Evolutionary conservation across 257 asterid genomes (phyloP).

Genomic region (Penstemon newberryi): DNA sequence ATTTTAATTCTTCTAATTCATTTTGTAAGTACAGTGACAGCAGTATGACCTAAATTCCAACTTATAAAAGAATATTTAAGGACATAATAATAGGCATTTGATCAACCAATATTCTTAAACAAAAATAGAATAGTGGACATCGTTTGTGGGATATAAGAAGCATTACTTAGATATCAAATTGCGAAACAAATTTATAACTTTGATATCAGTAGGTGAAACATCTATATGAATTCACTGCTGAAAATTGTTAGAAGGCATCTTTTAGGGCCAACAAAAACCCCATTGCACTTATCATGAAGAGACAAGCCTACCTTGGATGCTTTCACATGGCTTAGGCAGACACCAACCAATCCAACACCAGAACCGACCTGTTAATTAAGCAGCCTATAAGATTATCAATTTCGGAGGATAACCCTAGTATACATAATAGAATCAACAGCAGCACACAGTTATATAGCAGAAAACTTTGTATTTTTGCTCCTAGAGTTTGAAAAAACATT

Average conservation of each 20-base stretch:
- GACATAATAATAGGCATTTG: no score
- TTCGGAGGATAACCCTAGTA: background rate
- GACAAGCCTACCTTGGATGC: constrained; percentile 65
- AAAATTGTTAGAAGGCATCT: background rate
- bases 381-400: constrained; percentile 10
- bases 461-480: background rate
- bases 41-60: no score
- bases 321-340: constrained; percentile 73
- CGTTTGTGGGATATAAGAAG: background rate
- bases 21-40: no score
- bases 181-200: background rate
- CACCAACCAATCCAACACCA: constrained; percentile 89
- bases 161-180: background rate
- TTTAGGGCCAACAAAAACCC: background rate
- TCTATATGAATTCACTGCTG: background rate
- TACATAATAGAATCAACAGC: background rate
- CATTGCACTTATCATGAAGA: background rate
- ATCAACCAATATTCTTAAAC: background rate
- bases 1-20: no score
- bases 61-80: no score
- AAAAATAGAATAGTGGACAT: background rate
- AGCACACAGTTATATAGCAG: background rate
- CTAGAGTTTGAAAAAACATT: constrained; percentile 8
- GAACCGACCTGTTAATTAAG: constrained; percentile 70
- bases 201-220: background rate